phyloP scores from a whole-genome alignment of 2,329 filamentous ascomycete genomes.

The Aspergillus sp. region DNA sequence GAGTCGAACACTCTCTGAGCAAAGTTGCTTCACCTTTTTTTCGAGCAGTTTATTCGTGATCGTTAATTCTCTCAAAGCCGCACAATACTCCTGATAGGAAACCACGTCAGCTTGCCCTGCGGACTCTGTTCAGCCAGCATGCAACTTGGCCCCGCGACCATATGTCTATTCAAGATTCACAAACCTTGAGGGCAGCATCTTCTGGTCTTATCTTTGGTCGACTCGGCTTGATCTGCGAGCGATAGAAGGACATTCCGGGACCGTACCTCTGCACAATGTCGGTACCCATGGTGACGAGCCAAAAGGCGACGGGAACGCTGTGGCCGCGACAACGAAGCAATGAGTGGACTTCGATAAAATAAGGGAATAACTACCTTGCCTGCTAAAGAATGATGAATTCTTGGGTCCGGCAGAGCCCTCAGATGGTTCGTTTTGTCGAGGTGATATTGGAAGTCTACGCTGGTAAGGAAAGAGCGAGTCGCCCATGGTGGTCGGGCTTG shows the following conservation, averaged over 20 bases:
- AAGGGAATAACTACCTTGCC: constrained; percentile 12
- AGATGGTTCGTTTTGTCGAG: background rate
- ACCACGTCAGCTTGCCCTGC: background rate
- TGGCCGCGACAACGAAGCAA: constrained; percentile 8
- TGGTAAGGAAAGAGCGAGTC: constrained; percentile 5
- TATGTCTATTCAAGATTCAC: constrained; percentile 3
- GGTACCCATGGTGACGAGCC: constrained; percentile 13
- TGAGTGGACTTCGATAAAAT: constrained; percentile 11
- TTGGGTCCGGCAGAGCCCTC: background rate
- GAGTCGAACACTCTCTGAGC: constrained; percentile 20
- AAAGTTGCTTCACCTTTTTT: constrained; percentile 23
- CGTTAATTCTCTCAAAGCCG: constrained; percentile 22
- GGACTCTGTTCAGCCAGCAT: background rate
- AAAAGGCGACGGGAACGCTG: background rate
- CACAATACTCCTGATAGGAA: constrained; percentile 18
- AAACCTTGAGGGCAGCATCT: constrained; percentile 14
- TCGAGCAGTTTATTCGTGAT: constrained; percentile 28
- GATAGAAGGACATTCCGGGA: constrained; percentile 25
- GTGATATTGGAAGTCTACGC: background rate
- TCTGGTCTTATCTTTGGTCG: background rate
- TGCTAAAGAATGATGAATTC: constrained; percentile 14
- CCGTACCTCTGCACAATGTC: constrained; percentile 18
- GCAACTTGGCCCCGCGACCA: background rate
- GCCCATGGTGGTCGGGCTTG: background rate
- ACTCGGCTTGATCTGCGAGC: constrained; percentile 4